Percentiles rank a stretch among this genome's conserved stretches.
These are phyloP conservation scores for Melaleuca quinquenervia DNA, from an alignment of 345 rosid genomes.

Conservation along the genomic window DNA sequence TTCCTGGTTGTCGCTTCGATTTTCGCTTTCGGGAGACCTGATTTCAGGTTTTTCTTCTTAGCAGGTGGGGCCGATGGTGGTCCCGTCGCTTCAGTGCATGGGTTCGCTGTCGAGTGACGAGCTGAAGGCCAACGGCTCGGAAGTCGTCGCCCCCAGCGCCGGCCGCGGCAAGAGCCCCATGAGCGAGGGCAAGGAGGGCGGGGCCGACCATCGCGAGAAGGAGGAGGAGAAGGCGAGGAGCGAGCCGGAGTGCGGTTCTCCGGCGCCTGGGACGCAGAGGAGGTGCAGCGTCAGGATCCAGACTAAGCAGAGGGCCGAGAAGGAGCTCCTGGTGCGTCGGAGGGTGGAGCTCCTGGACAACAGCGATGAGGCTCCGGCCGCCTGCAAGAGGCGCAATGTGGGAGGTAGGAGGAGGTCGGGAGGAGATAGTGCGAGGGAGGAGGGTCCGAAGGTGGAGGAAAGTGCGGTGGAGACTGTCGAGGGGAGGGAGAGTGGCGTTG, in stretches of 20 bases:
- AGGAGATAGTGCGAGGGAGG: background rate
- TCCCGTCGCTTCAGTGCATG: conserved; percentile 1
- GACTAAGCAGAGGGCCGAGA: conserved; percentile 22
- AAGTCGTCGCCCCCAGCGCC: background rate
- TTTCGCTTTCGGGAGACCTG: background rate
- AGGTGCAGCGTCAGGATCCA: conserved; percentile 19
- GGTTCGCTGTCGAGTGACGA: background rate
- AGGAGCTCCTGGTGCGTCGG: conserved; percentile 30
- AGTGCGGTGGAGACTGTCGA: background rate
- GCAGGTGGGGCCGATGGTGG: conserved; percentile 1
- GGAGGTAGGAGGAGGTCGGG: background rate
- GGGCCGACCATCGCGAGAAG: background rate
- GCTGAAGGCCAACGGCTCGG: background rate
- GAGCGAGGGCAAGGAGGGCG: background rate
- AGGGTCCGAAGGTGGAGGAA: background rate
- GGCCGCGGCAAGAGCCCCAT: background rate
- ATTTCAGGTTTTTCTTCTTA: background rate
- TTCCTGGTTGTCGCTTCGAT: background rate
- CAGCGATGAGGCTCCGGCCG: background rate
- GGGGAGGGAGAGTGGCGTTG: background rate
- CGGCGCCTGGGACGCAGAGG: conserved; percentile 19
- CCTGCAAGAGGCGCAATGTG: background rate
- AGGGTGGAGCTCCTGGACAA: conserved; percentile 29
- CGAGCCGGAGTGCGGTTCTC: background rate
- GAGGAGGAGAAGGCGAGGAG: background rate